Evolutionary conservation across 495 filamentous ascomycete genomes (phyloP).

Genomic region (Astrocystis sublimbata): DNA sequence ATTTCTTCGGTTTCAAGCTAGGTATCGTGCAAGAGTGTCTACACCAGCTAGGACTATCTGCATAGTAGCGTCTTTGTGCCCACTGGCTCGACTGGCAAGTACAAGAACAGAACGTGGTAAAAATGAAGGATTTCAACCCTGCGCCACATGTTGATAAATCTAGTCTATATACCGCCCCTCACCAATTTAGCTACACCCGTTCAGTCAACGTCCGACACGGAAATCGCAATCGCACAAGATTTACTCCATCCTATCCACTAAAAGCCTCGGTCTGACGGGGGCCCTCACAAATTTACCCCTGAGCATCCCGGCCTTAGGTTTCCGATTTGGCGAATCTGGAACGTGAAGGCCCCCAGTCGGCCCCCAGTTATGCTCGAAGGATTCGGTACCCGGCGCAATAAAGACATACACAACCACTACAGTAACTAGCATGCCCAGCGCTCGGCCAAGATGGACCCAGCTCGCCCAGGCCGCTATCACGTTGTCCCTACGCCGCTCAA

Average conservation of each 20-base stretch:
- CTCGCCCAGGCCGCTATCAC: neutral
- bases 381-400: neutral
- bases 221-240: neutral
- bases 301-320: neutral
- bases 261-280: neutral
- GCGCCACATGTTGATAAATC: no score
- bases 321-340: neutral
- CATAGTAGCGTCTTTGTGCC: neutral
- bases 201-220: neutral
- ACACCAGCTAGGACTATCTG: neutral
- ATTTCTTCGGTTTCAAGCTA: no score
- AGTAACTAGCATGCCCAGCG: neutral
- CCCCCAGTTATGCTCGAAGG: neutral
- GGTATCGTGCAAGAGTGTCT: neutral
- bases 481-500: neutral
- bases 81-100: no score
- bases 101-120: no score
- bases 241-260: neutral
- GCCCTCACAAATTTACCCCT: neutral
- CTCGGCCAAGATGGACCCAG: neutral
- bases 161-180: neutral
- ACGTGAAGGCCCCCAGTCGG: neutral
- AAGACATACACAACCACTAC: neutral
- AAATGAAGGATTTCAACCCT: slow-evolving; percentile 1
- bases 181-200: neutral